These are phyloP conservation scores for Tricholoma sp. DNA, from an alignment of 768 basidiomycete species.

Conservation along the genomic window DNA sequence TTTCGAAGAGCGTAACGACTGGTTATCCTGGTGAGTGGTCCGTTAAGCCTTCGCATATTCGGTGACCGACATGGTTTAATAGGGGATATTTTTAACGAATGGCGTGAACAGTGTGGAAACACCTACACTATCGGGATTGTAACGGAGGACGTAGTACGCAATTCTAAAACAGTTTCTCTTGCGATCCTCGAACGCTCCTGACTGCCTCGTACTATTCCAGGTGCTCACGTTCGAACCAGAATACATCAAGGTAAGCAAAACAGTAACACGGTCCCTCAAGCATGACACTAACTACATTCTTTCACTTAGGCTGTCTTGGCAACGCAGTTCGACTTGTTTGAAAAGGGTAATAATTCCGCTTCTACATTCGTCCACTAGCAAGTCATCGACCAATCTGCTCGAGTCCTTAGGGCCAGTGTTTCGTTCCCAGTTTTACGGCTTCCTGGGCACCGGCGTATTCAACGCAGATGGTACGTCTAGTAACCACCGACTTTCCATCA, in stretches of 20 bases:
- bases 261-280: too few species aligned
- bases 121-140: slow-evolving; percentile 22
- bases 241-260: slow-evolving; percentile 2
- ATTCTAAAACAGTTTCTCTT: not conserved
- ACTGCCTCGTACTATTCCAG: slow-evolving; percentile 15
- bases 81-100: slow-evolving; percentile 25
- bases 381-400: slow-evolving; percentile 5
- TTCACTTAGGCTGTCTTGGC: not conserved
- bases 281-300: too few species aligned
- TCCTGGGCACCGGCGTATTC: not conserved
- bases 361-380: not conserved
- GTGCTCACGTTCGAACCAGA: slow-evolving; percentile 42
- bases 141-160: slow-evolving; percentile 20
- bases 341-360: not conserved
- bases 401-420: not conserved
- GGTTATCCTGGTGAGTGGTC: slow-evolving; percentile 29
- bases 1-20: slow-evolving; percentile 18
- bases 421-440: not conserved
- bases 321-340: not conserved
- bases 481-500: not conserved
- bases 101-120: slow-evolving; percentile 18
- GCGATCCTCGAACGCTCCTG: not conserved
- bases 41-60: too few species aligned
- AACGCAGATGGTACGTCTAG: not conserved
- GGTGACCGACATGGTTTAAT: not conserved